Base-by-base conservation (phyloP, 768 basidiomycete genomes). In the Podaxis sp. region DNA sequence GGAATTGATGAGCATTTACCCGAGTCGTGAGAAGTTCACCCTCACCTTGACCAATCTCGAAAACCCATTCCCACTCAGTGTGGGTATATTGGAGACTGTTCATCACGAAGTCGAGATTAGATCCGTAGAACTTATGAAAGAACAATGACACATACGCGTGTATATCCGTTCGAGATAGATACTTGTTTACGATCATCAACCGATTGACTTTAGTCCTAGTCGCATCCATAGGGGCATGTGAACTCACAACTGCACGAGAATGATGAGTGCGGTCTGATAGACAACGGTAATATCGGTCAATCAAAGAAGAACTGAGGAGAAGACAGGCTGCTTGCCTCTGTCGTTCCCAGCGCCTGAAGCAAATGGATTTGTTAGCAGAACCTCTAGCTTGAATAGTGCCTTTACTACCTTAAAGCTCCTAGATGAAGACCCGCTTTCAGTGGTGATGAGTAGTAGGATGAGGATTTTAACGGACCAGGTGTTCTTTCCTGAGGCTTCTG, bases 381-480 rank as follows among this genome's bases (percentile, higher is more conserved):
- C 24, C 36, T 8, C 9, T 13, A 19, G 22, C 13, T 19, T 22
- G 4, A 6, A 15, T 19, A 24, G 3, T 19, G 13, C 15, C 4
- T 13, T 5, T 11, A 49, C 15, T 62, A 62, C 61, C 53, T 62
- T 62, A 9, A 62, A 24, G 26, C 61, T 62, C 61, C 61, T 62
- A 13, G n/a, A 39, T 30, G 28, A 30, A 15, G 12, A 51, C 2
- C 2, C 48, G 19, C n/a, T 49, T 51, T 46, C 22, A 54, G 26
- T 46, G 38, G 33, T 1, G 44, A n/a, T 19, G 15, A 7, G 7
- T 30, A 24, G 17, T 9, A 2, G n/a, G 3, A 4, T 17, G 2
- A 33, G 11, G n/a, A 39, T 3, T 49, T 17, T n/a, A 9, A 52
- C 59, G 33, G 19, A 61, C 52, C 59, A 65, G 9, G 36, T 33